A percentile compares a stretch with the other conserved stretches of the same genome.
phyloP scores from a whole-genome alignment of 352 stramenopile species.

The Aphanomyces stellatus region DNA sequence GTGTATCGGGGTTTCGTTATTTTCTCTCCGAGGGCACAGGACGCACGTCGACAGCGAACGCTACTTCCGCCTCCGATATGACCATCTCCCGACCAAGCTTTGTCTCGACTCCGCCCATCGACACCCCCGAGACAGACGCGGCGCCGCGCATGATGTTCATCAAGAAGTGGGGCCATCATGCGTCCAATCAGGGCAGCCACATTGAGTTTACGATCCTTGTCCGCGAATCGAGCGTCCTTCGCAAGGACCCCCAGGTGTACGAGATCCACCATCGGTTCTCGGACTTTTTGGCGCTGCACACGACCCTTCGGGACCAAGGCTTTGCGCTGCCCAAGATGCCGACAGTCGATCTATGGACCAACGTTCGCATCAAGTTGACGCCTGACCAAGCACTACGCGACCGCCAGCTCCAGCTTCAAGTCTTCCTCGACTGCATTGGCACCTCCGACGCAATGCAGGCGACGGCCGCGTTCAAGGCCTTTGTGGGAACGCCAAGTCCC shows the following conservation, averaged over 20 bases:
- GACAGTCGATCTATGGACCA: not conserved
- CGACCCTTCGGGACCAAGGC: not conserved
- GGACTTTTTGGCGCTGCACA: not conserved
- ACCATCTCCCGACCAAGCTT: not conserved
- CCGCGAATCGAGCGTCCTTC: not conserved
- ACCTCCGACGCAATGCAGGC: slow-evolving; percentile 4
- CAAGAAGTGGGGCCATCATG: slow-evolving; percentile 1
- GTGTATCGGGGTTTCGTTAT: too few relatives aligned
- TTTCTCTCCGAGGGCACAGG: not conserved
- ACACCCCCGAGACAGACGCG: not conserved
- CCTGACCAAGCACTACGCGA: slow-evolving; percentile 5
- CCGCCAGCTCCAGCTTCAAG: not conserved
- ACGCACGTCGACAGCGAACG: not conserved
- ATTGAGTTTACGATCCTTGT: slow-evolving; percentile 4
- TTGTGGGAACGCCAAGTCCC: slow-evolving; percentile 9
- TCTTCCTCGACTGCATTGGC: slow-evolving; percentile 9
- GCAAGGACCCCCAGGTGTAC: not conserved
- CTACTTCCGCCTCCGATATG: not conserved
- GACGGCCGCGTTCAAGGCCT: not conserved
- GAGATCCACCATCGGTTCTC: slow-evolving; percentile 1
- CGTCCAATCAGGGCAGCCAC: not conserved
- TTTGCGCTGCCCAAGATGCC: slow-evolving; percentile 4
- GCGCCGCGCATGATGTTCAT: not conserved
- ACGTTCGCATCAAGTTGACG: not conserved
- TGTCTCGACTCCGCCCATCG: not conserved